Base-by-base conservation (phyloP, 2,329 filamentous ascomycete species). In the Coniochaeta ligniaria region DNA sequence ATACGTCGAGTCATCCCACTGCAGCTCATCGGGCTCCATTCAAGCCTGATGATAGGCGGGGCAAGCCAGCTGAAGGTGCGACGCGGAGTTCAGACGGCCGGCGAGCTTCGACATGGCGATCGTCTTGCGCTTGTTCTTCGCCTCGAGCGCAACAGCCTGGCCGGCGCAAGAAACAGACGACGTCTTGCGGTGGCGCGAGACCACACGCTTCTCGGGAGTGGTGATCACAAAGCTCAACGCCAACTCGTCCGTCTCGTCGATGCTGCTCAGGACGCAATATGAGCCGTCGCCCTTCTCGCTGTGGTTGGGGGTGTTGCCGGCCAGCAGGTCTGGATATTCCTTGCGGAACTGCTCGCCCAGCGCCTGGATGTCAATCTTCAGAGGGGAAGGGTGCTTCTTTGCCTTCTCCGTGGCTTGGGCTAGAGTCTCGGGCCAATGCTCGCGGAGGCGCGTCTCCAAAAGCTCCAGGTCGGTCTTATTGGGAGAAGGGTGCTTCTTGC, bases 401-500 rank as follows among this genome's bases (percentile, higher is more conserved):
- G 45, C 41, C 26, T 54, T 38, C 43, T 59, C 58, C 2, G 58
- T 52, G 6, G 58, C 26, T 59, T 47, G 47, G 22, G 12, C 7
- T 2, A 52, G 24, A 9, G 47, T 52, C 43, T 66, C 62, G 47
- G 65, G 63, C 22, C 57, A 61, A 24, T 61, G 59, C 14, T 62
- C 38, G 28, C 58, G 70, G 20, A 78, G 71, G 1, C 72, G 73
- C 35, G 63, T 60, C 57, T 74, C 72, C 26, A 78, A 66, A n/a
- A 72, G 66, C 57, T 77, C 71, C 24, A 79, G 66, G 11, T 71
- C 72, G 33, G 70, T 67, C 61, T 78, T 78, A 67, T 73, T 77
- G 2, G 77, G 77, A 2, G 77, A 79, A 6, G 77, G 77, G 43
- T 79, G 76, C 60, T 79, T 79, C 69, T 79, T 79, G 17, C 52